Base-by-base conservation (phyloP, 257 asterid species). In the Solanum sejunctum region DNA sequence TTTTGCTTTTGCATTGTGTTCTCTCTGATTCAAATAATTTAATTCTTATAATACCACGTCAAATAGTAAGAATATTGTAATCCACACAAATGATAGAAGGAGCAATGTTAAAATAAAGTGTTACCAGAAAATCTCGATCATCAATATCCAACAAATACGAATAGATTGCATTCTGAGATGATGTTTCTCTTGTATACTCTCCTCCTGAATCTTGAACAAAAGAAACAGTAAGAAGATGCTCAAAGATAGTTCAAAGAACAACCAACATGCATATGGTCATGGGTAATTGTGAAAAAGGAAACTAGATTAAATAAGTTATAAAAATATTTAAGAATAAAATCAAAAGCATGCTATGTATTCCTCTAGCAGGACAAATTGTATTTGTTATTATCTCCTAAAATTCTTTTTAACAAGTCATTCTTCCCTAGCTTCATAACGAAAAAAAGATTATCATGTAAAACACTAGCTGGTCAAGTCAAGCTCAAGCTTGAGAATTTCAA, bases 121-220 rank as follows among this genome's bases (percentile, higher is more conserved):
- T 73, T n/a, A 89, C 91, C 73, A 84, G 83, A 71, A 43, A 83
- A 79, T 79, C 84, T 57, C 20, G 64, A 23, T 73, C 80, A 66
- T 77, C 86, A 5, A 81, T 55, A 85, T 45, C 45, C 55, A 83
- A 72, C 87, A 56, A 51, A 39, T 52, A 85, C 15, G 86, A 23
- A 72, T 66, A 28, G 17, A 12, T 51, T 41, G 51, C 63, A 60
- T 23, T 28, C 3, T 3, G 47, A 67, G 84, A 54, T 36, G 82
- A 73, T 26, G 54, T 36, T 12, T 71, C 85, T 75, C 16, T 64
- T 32, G 60, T 20, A 6, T 7, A 26, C 72, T 26, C 43, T 64
- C 39, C 72, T 26, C 72, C 43, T 64, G 43, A 64, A 64, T 64
- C 43, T 13, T 41, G 39, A 26, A 69, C 79, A 73, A 8, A 73